Evolutionary conservation across 805 yeast genomes (phyloP).

Genomic region (Monosporozyma siamensis): DNA sequence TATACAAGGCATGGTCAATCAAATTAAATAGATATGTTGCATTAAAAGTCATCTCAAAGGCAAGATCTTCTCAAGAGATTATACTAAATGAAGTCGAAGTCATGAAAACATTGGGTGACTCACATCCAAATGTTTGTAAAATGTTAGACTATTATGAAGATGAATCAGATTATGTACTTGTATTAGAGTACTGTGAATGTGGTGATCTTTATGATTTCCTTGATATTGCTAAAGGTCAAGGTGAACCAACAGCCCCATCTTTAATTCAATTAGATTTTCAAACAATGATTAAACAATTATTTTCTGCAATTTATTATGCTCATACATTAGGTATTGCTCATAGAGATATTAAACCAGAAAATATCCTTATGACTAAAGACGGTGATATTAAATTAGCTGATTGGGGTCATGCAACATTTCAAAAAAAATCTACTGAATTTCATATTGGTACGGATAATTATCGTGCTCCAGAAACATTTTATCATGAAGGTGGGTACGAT

Average conservation of each 20-base stretch:
- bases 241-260: conserved; percentile 9
- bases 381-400: conserved; percentile 58
- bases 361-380: conserved; percentile 42
- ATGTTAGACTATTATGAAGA: conserved; percentile 52
- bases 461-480: conserved; percentile 84
- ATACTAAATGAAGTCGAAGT: conserved; percentile 25
- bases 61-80: conserved; percentile 9
- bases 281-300: conserved; percentile 40
- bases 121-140: conserved; percentile 47
- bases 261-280: conserved; percentile 23
- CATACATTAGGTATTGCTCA: conserved; percentile 56
- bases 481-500: conserved; percentile 37
- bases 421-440: conserved; percentile 25
- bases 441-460: conserved; percentile 75
- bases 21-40: conserved; percentile 20
- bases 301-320: conserved; percentile 42
- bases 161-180: conserved; percentile 41
- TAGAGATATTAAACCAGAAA: conserved; percentile 69
- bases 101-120: conserved; percentile 32
- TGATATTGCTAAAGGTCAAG: conserved; percentile 14
- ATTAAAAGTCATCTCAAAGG: conserved; percentile 22
- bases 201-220: conserved; percentile 60
- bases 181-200: conserved; percentile 54
- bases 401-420: conserved; percentile 57
- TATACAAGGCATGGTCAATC: conserved; percentile 23